Conservation (phyloP, 2,329 filamentous ascomycete genomes). For the Verticillium albo-atrum region DNA sequence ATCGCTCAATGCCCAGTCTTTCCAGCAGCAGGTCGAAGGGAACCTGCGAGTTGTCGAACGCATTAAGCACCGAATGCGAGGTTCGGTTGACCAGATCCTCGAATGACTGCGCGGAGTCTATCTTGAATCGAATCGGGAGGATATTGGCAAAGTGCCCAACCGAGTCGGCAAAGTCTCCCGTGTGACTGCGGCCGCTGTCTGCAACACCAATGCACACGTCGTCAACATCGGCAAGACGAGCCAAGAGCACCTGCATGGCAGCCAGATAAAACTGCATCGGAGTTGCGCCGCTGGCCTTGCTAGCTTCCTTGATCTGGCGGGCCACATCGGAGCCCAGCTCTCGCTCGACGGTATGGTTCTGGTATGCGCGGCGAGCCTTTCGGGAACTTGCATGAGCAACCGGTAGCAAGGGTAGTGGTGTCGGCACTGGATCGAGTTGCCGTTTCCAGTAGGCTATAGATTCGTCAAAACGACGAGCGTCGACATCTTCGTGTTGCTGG, state of each 20-base stretch:
- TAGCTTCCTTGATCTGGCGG: not conserved
- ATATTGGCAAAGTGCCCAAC: slow-evolving; percentile 40
- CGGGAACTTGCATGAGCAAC: not conserved
- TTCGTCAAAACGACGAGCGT: not conserved
- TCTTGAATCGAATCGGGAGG: slow-evolving; percentile 32
- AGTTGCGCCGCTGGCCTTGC: not conserved
- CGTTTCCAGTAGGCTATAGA: not conserved
- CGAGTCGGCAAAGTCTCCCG: not conserved
- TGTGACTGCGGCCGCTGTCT: slow-evolving; percentile 18
- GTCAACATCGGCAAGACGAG: slow-evolving; percentile 16
- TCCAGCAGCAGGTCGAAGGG: slow-evolving; percentile 42
- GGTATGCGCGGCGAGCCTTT: not conserved
- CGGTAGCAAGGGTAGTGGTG: not conserved
- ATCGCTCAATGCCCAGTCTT: slow-evolving; percentile 31
- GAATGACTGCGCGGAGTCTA: slow-evolving; percentile 14
- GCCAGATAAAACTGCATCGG: not conserved
- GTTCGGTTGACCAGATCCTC: slow-evolving; percentile 13
- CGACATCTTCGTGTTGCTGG: not conserved
- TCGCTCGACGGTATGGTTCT: not conserved
- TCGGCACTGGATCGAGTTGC: not conserved
- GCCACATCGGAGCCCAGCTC: not conserved
- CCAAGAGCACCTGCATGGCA: slow-evolving; percentile 24
- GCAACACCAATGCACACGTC: slow-evolving; percentile 40
- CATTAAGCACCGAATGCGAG: slow-evolving; percentile 21
- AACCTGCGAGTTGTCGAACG: slow-evolving; percentile 31